These are phyloP conservation scores for Ganoderma boninense DNA, from an alignment of 1,284 basidiomycete species.

Conservation along the genomic window DNA sequence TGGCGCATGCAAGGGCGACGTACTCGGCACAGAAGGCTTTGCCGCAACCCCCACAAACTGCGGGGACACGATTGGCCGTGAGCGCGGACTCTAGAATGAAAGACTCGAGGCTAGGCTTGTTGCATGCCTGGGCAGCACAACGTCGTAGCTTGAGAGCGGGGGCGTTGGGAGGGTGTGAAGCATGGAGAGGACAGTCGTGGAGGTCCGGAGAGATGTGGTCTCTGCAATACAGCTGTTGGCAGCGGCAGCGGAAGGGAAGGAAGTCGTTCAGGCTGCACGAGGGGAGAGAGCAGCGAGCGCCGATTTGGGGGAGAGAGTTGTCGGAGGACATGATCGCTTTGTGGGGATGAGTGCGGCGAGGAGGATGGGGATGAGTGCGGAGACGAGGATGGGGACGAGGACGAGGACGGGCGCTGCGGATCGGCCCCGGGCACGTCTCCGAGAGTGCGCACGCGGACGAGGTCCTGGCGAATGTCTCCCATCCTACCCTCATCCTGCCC, in stretches of 20 bases:
- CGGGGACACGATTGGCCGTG: constrained; percentile 42
- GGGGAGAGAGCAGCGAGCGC: constrained; percentile 61
- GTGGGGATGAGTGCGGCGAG: neutral
- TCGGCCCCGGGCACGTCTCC: constrained; percentile 1
- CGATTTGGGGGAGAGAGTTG: constrained; percentile 43
- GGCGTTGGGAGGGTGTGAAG: constrained; percentile 16
- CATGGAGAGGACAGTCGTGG: constrained; percentile 57
- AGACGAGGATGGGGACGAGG: neutral
- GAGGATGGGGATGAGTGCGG: neutral
- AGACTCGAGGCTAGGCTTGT: constrained; percentile 59
- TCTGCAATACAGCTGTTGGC: constrained; percentile 61
- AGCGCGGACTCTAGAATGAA: constrained; percentile 41
- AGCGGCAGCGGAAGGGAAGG: constrained; percentile 68
- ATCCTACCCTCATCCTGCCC: constrained; percentile 30
- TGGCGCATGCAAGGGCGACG: constrained; percentile 9
- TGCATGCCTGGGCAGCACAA: constrained; percentile 61
- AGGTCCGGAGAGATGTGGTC: constrained; percentile 63
- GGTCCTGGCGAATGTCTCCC: neutral
- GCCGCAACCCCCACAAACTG: constrained; percentile 60
- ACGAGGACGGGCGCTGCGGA: neutral
- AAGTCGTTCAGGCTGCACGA: constrained; percentile 68
- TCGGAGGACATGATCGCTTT: constrained; percentile 12
- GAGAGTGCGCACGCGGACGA: neutral
- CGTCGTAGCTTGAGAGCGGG: constrained; percentile 47
- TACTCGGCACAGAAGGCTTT: constrained; percentile 72